A percentile compares a stretch with the other conserved stretches of the same genome.
Evolutionary conservation across 1,284 basidiomycete genomes (phyloP).

Genomic region (Vanrija pseudolonga): DNA sequence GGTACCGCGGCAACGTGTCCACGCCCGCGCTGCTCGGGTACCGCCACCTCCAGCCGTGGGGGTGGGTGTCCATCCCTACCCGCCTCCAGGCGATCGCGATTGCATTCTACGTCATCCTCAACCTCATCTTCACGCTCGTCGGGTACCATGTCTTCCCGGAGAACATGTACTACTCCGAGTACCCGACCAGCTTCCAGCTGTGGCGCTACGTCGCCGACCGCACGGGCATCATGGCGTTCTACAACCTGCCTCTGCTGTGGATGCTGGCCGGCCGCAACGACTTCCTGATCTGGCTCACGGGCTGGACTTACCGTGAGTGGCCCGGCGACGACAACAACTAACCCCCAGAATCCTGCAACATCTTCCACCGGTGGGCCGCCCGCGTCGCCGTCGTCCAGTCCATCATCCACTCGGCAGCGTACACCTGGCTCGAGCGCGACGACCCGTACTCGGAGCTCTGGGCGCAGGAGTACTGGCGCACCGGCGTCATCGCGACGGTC

Average conservation of each 20-base stretch:
- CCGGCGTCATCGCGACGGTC: constrained; percentile 12
- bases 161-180: constrained; percentile 17
- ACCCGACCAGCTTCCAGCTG: constrained; percentile 12
- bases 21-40: constrained; percentile 25
- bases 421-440: constrained; percentile 4
- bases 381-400: constrained; percentile 23
- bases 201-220: constrained; percentile 26
- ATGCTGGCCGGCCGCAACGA: constrained; percentile 33
- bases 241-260: constrained; percentile 31
- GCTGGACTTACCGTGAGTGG: constrained; percentile 27
- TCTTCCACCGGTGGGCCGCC: constrained; percentile 36
- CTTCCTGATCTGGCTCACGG: constrained; percentile 34
- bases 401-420: constrained; percentile 25
- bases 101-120: constrained; percentile 23
- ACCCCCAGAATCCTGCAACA: constrained; percentile 12
- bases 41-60: constrained; percentile 23
- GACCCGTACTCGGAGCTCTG: constrained; percentile 1
- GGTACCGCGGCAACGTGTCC: background rate
- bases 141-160: constrained; percentile 56
- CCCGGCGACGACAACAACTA: background rate
- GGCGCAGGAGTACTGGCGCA: constrained; percentile 17
- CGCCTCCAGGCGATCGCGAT: constrained; percentile 27
- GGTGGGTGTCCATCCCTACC: constrained; percentile 26
- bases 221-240: constrained; percentile 32
- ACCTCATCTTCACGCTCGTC: constrained; percentile 44